Percentiles rank a stretch among this genome's conserved stretches.
Evolutionary conservation across 2,329 filamentous ascomycete genomes (phyloP).

Genomic region (Paecilomyces dactylethromorphus): DNA sequence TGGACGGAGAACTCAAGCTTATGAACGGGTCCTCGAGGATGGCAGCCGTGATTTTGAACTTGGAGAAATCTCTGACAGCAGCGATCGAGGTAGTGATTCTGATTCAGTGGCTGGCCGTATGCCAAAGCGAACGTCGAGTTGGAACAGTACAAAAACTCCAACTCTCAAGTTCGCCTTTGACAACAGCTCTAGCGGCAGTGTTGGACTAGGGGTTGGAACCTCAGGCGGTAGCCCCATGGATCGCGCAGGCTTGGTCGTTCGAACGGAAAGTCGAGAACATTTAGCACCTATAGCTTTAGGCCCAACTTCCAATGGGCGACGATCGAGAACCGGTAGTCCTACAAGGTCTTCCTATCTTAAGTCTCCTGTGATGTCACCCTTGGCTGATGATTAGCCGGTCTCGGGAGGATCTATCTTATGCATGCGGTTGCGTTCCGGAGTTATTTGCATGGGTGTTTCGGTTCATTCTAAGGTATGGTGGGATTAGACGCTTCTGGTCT

Average conservation of each 20-base stretch:
- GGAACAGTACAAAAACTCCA: conserved; percentile 23
- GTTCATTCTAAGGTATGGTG: not conserved
- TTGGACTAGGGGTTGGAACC: conserved; percentile 29
- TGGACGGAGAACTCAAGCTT: conserved; percentile 42
- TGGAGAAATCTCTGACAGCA: conserved; percentile 51
- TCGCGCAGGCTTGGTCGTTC: conserved; percentile 65
- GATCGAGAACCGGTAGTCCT: conserved; percentile 40
- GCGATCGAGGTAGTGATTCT: conserved; percentile 53
- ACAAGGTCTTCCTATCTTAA: conserved; percentile 37
- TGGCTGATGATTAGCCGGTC: conserved; percentile 24
- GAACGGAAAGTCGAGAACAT: conserved; percentile 82
- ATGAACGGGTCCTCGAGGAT: conserved; percentile 82
- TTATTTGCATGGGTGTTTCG: not conserved
- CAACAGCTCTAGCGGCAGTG: conserved; percentile 32
- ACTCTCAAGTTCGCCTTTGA: conserved; percentile 33
- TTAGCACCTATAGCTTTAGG: conserved; percentile 50
- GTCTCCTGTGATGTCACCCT: conserved; percentile 29
- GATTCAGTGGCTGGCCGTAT: conserved; percentile 49
- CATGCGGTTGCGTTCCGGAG: not conserved
- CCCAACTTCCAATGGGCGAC: conserved; percentile 42
- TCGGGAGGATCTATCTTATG: not conserved
- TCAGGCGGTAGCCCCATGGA: conserved; percentile 42
- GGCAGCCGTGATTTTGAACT: conserved; percentile 73
- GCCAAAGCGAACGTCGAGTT: conserved; percentile 37
- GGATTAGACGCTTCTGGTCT: not conserved